These are phyloP conservation scores for Suillus luteus DNA, from an alignment of 768 basidiomycete species.

Conservation along the genomic window DNA sequence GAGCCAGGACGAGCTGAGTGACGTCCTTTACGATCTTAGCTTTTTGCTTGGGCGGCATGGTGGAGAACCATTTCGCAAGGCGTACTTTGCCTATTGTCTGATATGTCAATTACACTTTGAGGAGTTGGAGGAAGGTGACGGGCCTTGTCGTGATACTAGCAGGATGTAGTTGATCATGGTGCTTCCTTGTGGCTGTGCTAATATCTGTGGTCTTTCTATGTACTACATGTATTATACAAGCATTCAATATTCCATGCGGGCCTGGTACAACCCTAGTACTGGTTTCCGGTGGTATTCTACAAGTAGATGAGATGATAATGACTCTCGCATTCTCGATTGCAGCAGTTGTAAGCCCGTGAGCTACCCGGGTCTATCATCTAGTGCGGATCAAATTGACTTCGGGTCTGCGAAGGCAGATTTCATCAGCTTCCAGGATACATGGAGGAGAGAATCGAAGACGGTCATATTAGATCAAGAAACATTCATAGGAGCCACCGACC, in stretches of 20 bases:
- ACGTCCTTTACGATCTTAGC: slow-evolving; percentile 95
- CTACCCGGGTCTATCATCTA: neutral
- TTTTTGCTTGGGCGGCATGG: slow-evolving; percentile 78
- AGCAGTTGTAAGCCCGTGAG: neutral
- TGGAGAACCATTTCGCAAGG: slow-evolving; percentile 94
- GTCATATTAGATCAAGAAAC: slow-evolving; percentile 95
- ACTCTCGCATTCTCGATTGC: neutral
- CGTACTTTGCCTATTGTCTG: slow-evolving; percentile 77
- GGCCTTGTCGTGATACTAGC: slow-evolving; percentile 90
- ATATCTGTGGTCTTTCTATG: neutral
- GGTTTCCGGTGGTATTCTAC: neutral
- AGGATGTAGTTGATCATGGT: slow-evolving; percentile 90
- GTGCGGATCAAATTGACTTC: neutral
- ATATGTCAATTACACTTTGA: slow-evolving; percentile 17
- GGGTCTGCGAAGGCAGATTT: neutral
- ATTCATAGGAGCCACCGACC: slow-evolving; percentile 56
- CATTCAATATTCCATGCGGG: neutral
- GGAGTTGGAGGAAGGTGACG: slow-evolving; percentile 26
- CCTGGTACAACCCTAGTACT: neutral
- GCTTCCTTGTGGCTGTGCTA: slow-evolving; percentile 28
- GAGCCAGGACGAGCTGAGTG: slow-evolving; percentile 86
- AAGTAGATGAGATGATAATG: neutral
- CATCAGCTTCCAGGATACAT: slow-evolving; percentile 16
- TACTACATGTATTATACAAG: neutral
- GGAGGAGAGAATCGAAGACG: slow-evolving; percentile 9